These are phyloP conservation scores for Pseudogymnoascus verrucosus DNA, from an alignment of 2,329 filamentous ascomycete genomes.

Conservation along the genomic window DNA sequence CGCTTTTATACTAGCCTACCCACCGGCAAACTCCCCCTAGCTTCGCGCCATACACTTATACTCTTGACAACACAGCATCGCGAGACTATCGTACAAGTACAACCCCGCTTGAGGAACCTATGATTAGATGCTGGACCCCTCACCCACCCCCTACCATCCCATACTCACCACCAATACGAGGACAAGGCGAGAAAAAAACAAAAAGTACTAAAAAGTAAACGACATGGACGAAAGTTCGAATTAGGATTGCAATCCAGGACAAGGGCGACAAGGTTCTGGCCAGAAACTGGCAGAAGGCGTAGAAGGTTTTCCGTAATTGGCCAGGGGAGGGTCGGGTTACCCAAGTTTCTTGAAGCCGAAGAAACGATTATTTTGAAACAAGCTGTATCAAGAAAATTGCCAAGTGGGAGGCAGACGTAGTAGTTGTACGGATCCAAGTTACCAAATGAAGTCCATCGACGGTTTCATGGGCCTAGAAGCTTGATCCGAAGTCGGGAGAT, in stretches of 20 bases:
- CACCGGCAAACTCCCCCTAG: neutral
- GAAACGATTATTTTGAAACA: neutral
- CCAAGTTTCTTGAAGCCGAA: slow-evolving; percentile 6
- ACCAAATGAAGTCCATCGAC: neutral
- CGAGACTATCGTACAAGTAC: slow-evolving; percentile 6
- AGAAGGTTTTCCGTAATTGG: neutral
- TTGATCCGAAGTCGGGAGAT: neutral
- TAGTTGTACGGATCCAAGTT: slow-evolving; percentile 7
- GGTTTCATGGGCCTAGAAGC: slow-evolving; percentile 7
- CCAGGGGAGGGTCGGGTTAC: slow-evolving; percentile 18
- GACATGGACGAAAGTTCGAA: neutral
- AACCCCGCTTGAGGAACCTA: slow-evolving; percentile 1
- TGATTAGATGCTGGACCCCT: neutral
- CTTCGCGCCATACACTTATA: neutral
- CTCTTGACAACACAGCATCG: slow-evolving; percentile 2
- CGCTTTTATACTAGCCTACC: neutral
- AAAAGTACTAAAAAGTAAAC: neutral
- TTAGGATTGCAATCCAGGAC: neutral
- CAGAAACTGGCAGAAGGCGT: neutral
- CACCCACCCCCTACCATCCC: neutral
- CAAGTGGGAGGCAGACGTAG: slow-evolving; percentile 5
- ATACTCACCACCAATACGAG: neutral
- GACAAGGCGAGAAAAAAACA: neutral
- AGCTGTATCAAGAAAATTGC: neutral
- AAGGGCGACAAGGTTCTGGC: neutral